Percentiles rank a stretch among this genome's conserved stretches.
phyloP scores from a whole-genome alignment of 306 rosid genomes.

The Gleditsia sinensis region DNA sequence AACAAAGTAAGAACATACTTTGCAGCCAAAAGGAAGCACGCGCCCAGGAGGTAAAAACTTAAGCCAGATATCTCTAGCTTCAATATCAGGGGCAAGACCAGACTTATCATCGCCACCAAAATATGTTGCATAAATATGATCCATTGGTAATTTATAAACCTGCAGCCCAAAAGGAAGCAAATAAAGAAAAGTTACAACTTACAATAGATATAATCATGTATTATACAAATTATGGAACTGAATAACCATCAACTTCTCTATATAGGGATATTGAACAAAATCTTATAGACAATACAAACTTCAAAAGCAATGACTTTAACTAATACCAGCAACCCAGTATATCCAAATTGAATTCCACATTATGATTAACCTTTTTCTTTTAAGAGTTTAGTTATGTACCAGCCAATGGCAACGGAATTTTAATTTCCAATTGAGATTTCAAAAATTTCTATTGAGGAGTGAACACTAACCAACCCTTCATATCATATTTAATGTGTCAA shows the following conservation, averaged over 20 bases:
- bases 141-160: constrained; percentile 82
- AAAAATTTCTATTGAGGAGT: too few species aligned
- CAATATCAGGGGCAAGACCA: constrained; percentile 88
- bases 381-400: too few species aligned
- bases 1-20: constrained; percentile 51
- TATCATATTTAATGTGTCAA: too few species aligned
- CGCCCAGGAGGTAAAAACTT: constrained; percentile 75
- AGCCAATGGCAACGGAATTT: too few species aligned
- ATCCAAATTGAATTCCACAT: too few species aligned
- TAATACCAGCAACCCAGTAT: too few species aligned
- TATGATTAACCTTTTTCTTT: too few species aligned
- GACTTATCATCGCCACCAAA: constrained; percentile 87
- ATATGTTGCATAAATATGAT: constrained; percentile 85
- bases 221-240: constrained; percentile 14
- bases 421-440: too few species aligned
- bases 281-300: constrained; percentile 4
- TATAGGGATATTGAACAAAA: neutral
- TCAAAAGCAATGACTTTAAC: neutral
- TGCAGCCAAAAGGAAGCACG: constrained; percentile 93
- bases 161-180: constrained; percentile 38
- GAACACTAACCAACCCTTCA: too few species aligned
- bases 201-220: constrained; percentile 1
- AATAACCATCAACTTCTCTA: neutral
- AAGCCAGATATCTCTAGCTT: constrained; percentile 90
- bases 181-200: neutral